A percentile compares a stretch with the other conserved stretches of the same genome.
phyloP scores from a whole-genome alignment of 2,329 filamentous ascomycete genomes.

The Polychaeton citri region DNA sequence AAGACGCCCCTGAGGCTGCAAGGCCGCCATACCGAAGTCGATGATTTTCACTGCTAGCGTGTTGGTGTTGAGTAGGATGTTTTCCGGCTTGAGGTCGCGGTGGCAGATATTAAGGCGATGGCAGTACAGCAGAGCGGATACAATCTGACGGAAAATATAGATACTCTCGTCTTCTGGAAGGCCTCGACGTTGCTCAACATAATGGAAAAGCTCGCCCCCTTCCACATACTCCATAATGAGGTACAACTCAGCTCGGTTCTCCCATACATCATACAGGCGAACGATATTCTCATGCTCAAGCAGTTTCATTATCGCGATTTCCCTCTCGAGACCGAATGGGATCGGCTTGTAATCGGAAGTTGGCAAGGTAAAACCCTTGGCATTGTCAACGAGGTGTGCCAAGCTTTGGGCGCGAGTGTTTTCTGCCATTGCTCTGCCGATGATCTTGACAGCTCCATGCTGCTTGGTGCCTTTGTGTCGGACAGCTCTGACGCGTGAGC shows the following conservation, averaged over 20 bases:
- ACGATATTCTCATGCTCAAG: conserved; percentile 93
- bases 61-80: conserved; percentile 69
- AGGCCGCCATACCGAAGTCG: conserved; percentile 94
- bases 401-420: conserved; percentile 77
- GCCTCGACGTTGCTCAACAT: conserved; percentile 62
- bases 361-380: conserved; percentile 28
- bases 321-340: conserved; percentile 79
- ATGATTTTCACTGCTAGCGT: conserved; percentile 74
- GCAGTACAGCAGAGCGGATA: conserved; percentile 82
- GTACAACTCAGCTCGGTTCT: conserved; percentile 88
- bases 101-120: conserved; percentile 93
- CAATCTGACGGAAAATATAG: conserved; percentile 81
- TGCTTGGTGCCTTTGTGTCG: conserved; percentile 65
- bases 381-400: conserved; percentile 65
- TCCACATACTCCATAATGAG: conserved; percentile 88
- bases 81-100: conserved; percentile 91
- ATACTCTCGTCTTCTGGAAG: conserved; percentile 69
- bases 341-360: conserved; percentile 19
- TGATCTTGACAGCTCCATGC: conserved; percentile 86
- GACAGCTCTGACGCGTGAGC: conserved; percentile 74
- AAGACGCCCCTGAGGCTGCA: conserved; percentile 67
- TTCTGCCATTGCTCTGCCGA: conserved; percentile 65
- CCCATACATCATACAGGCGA: conserved; percentile 92
- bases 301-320: conserved; percentile 94
- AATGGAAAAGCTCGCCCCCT: conserved; percentile 72